Base-by-base conservation (phyloP, 2,329 filamentous ascomycete genomes). In the Pestalotiopsis sp. region DNA sequence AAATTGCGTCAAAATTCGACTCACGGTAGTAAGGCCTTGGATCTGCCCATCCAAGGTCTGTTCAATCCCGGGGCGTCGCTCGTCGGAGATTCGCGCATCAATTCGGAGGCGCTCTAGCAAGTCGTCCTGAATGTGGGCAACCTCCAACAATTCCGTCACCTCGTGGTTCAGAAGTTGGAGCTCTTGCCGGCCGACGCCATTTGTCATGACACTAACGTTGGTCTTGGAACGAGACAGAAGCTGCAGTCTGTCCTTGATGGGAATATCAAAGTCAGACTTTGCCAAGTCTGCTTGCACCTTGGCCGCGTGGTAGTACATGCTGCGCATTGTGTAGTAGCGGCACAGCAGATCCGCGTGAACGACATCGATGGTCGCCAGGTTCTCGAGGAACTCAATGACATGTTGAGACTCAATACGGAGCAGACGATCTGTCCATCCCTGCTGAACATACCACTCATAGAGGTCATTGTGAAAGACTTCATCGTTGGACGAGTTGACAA, bases 361-460 rank as follows among this genome's bases (percentile, higher is more conserved):
- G 10, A 93, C 84, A 69, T 94, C 89, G 6, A 89, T 89, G 4
- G 84, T 82, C 1, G 94, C 92, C 68, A 94, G 91, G 65, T 92
- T 90, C 75, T 93, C 86, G 2, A 99, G 87, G 77, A 97, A 99
- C 2, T 90, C 92, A 56, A 97, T 87, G 30, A 98, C 94, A 74
- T 94, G 94, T 0, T 91, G 88, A 4, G 94, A 97, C 67, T 94
- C 88, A 64, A 96, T 94, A 44, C 91, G 89, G 40, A 99, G 87
- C 35, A 99, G 87, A 14, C 94, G 91, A 70, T 98, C 94, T 10
- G 89, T 92, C 89, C 93, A 94, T 20, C 92, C 91, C 77, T 94
- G 91, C 66, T 87, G 81, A 72, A 98, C 90, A 79, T 99, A 99
- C 95, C 96, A 99, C 75, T 98, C 94, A 77, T 98, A 99, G n/a